Conservation (phyloP, 1,284 basidiomycete species). For the Fomitopsis betulina region DNA sequence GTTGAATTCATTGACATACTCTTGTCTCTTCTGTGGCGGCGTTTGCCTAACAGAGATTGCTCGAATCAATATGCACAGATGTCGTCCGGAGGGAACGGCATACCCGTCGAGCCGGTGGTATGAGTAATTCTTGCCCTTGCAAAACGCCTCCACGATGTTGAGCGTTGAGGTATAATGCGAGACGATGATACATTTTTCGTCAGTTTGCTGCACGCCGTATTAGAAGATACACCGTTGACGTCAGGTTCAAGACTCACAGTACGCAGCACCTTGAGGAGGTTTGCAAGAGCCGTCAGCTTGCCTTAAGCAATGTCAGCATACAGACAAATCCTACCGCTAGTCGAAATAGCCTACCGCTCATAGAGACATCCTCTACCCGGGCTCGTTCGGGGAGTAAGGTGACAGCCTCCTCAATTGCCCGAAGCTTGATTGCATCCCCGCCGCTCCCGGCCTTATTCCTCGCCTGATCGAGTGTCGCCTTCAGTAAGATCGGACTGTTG, state of each 20-base stretch:
- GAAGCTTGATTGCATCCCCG: constrained; percentile 37
- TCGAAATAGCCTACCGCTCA: constrained; percentile 59
- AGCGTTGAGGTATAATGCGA: constrained; percentile 91
- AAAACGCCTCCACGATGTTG: constrained; percentile 86
- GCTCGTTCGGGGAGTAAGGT: constrained; percentile 61
- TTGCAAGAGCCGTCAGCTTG: constrained; percentile 77
- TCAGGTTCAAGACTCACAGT: constrained; percentile 36
- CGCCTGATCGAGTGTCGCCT: constrained; percentile 63
- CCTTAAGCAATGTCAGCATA: constrained; percentile 41
- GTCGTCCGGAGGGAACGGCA: not conserved
- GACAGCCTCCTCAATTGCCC: constrained; percentile 60
- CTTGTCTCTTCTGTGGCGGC: constrained; percentile 75
- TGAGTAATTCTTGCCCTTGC: constrained; percentile 72
- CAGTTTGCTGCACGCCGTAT: constrained; percentile 42
- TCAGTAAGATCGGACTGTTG: constrained; percentile 87
- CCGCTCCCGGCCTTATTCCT: constrained; percentile 33
- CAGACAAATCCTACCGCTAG: not conserved
- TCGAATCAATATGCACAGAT: constrained; percentile 4
- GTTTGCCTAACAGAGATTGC: constrained; percentile 54
- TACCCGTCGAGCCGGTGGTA: constrained; percentile 90
- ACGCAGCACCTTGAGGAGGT: constrained; percentile 64
- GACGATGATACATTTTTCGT: constrained; percentile 92
- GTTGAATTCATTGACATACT: constrained; percentile 81
- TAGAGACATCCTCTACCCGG: constrained; percentile 62
- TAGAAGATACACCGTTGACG: not conserved